Base-by-base conservation (phyloP, 164 flowering plant genomes). In the Malania oleifera region DNA sequence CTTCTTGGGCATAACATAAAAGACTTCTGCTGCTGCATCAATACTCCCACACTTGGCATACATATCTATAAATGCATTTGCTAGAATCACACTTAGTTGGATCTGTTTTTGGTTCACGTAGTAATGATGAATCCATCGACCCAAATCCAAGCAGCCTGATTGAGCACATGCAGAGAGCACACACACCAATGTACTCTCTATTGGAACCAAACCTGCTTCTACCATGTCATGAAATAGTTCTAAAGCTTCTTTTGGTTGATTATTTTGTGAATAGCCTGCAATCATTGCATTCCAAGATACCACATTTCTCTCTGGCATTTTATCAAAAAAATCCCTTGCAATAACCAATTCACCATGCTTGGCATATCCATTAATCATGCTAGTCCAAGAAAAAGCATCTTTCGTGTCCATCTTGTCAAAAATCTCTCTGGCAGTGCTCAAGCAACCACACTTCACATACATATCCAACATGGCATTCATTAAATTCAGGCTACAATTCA, bases 201-300 rank as follows among this genome's bases (percentile, higher is more conserved):
- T 62, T 1, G 95, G 87, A 45, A 54, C 52, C 54, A 75, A 43
- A 34, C 73, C 75, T 23, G 49, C 59, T 17, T 52, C 54, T 41
- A 73, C 68, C 95, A 87, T 84, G 41, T 75, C 66, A 49, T 56
- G 61, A 67, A 84, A 87, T 55, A 87, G 57, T 51, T 75, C 73
- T 52, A 84, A 45, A 29, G 95, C 91, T 56, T 81, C 75, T 44
- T 65, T 64, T 0, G 85, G 81, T 61, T 66, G 69, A 65, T 73
- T 73, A n/a, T 76, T 80, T 50, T 81, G 88, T 3, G 89, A 75
- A 70, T 81, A 84, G 26, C 89, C 88, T 7, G 85, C 76, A 56
- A 87, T 80, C 82, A 84, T 78, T 2, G 90, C 86, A 68, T 70
- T 87, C 90, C 90, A 87, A 26, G 87, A 79, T 0, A 84, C 73